Evolutionary conservation across 176 grass and related monocot species (phyloP).

Genomic region (Puccinellia tenuiflora): DNA sequence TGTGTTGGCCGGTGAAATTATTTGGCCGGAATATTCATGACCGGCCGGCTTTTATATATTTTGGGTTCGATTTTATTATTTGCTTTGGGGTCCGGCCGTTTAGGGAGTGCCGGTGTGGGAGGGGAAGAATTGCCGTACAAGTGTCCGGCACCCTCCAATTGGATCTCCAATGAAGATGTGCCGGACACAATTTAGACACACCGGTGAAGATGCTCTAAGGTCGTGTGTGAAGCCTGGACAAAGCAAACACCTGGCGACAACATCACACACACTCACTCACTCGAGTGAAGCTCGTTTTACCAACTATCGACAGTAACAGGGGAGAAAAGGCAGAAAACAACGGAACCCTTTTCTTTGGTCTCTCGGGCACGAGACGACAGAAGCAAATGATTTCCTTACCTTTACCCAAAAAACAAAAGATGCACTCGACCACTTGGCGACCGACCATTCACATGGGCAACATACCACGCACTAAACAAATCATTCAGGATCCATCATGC

Average conservation of each 20-base stretch:
- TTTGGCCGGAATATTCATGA: too few species aligned
- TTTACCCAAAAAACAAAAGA: background rate
- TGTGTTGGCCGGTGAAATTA: too few species aligned
- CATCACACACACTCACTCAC: background rate
- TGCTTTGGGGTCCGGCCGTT: too few species aligned
- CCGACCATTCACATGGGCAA: slow-evolving; percentile 26
- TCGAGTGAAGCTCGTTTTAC: slow-evolving; percentile 14
- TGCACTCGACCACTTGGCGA: slow-evolving; percentile 17
- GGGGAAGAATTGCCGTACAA: too few species aligned
- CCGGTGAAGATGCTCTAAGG: too few species aligned
- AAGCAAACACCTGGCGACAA: background rate
- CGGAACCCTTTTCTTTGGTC: background rate
- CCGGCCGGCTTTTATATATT: too few species aligned
- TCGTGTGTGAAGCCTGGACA: background rate
- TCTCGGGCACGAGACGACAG: slow-evolving; percentile 12
- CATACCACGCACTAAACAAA: slow-evolving; percentile 8
- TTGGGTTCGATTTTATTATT: too few species aligned
- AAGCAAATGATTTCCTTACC: background rate
- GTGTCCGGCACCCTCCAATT: too few species aligned
- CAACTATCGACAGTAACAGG: background rate
- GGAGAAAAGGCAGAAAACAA: slow-evolving; percentile 9
- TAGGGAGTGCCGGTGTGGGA: too few species aligned
- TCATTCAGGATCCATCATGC: background rate
- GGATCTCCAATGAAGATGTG: too few species aligned
- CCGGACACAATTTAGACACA: too few species aligned